Evolutionary conservation across 805 yeast species (phyloP).

Genomic region (Pichia ethanolica): DNA sequence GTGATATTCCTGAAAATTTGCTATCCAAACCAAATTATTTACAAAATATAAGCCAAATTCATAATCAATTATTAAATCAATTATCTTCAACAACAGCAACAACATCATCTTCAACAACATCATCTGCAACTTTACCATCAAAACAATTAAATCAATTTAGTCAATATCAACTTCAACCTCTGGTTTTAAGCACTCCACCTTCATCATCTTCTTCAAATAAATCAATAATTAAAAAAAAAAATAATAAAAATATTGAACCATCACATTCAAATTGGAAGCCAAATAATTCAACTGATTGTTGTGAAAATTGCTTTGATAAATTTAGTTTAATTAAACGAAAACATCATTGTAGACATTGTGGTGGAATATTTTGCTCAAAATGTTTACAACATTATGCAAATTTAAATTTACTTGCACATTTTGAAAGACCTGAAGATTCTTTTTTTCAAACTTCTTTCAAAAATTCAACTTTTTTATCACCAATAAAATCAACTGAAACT

Average conservation of each 20-base stretch:
- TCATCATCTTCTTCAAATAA: background rate
- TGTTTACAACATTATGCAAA: constrained; percentile 26
- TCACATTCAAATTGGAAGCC: constrained; percentile 49
- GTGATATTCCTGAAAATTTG: no score
- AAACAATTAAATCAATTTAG: no score
- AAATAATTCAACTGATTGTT: constrained; percentile 31
- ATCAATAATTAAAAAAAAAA: background rate
- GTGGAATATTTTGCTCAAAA: constrained; percentile 36
- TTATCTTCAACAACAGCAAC: background rate
- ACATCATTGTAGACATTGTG: constrained; percentile 50
- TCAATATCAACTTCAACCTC: no score
- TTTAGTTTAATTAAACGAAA: constrained; percentile 29
- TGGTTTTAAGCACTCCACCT: background rate
- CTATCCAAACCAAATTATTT: no score
- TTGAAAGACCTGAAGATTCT: constrained; percentile 21
- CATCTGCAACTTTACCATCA: no score
- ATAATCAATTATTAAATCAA: constrained; percentile 1
- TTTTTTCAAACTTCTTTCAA: no score
- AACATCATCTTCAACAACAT: no score
- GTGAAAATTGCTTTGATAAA: constrained; percentile 25
- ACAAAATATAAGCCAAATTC: background rate
- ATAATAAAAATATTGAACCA: constrained; percentile 31
- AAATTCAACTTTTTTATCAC: no score
- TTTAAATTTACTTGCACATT: constrained; percentile 29
- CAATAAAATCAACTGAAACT: constrained; percentile 11